Conservation (phyloP, 148 eudicot genomes). For the Bassia scoparia region DNA sequence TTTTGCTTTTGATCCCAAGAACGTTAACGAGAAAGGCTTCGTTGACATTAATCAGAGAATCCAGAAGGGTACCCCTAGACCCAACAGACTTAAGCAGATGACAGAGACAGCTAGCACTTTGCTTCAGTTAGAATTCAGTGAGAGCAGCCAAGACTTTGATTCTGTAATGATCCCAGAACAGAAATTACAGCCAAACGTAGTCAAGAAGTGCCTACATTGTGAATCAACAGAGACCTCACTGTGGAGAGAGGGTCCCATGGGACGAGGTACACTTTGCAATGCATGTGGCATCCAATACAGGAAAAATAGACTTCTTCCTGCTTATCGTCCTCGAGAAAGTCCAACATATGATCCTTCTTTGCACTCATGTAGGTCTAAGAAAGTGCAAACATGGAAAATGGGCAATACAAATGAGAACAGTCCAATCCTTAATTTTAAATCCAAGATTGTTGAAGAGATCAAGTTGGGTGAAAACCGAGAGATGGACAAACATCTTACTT, state of each 20-base stretch:
- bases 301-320: slow-evolving; percentile 7
- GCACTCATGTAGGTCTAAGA: slow-evolving; percentile 3
- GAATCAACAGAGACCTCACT: slow-evolving; percentile 19
- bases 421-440: background rate
- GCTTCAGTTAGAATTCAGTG: background rate
- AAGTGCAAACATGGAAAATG: background rate
- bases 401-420: background rate
- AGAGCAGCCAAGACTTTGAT: background rate
- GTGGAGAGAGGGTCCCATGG: slow-evolving; percentile 28
- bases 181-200: background rate
- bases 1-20: background rate
- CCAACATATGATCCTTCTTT: slow-evolving; percentile 7
- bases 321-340: slow-evolving; percentile 14
- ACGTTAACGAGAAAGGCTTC: too few relatives aligned
- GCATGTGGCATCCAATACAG: slow-evolving; percentile 31
- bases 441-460: background rate
- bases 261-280: slow-evolving; percentile 29
- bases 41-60: too few relatives aligned
- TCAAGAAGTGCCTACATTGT: slow-evolving; percentile 30
- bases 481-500: background rate
- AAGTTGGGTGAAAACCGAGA: background rate
- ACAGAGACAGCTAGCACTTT: too few relatives aligned
- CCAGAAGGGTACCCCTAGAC: too few relatives aligned
- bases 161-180: slow-evolving; percentile 15
- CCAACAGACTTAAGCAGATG: too few relatives aligned